Percentiles rank a stretch among this genome's conserved stretches.
These are phyloP conservation scores for Colletotrichum falcatum DNA, from an alignment of 2,329 filamentous ascomycete genomes.

Conservation along the genomic window DNA sequence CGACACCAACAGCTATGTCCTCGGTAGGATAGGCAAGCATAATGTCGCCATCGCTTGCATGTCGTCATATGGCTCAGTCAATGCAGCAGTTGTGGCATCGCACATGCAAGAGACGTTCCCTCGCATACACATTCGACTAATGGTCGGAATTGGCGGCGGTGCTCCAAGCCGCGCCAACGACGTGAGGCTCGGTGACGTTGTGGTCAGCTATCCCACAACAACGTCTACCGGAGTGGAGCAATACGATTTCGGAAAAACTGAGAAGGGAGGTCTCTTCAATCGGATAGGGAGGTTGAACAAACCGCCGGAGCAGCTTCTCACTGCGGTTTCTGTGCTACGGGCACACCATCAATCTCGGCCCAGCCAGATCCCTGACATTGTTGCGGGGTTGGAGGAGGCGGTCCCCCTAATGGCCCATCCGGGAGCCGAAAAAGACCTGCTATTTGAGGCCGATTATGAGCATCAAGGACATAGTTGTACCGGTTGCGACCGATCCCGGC, in stretches of 20 bases:
- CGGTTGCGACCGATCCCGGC: rapidly evolving
- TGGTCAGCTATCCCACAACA: conserved; percentile 44
- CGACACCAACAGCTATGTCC: conserved; percentile 16
- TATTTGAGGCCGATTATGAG: neutral
- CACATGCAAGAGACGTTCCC: conserved; percentile 30
- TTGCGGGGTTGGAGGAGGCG: neutral
- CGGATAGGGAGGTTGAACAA: neutral
- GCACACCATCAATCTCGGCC: neutral
- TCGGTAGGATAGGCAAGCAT: conserved; percentile 5
- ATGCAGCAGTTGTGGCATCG: conserved; percentile 10
- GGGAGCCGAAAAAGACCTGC: neutral
- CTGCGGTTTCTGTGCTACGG: neutral
- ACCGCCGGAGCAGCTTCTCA: neutral
- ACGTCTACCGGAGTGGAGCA: conserved; percentile 42
- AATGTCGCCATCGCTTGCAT: conserved; percentile 33
- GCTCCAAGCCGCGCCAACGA: neutral
- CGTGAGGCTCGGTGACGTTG: conserved; percentile 47
- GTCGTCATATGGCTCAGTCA: conserved; percentile 18
- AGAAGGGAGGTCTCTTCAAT: rapidly evolving
- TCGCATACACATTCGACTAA: neutral
- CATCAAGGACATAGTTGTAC: neutral
- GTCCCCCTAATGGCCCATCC: too few relatives aligned
- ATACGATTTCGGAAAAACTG: conserved; percentile 45
- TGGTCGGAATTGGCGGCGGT: neutral
- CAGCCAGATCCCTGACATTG: neutral